Evolutionary conservation across 2,329 filamentous ascomycete species (phyloP).

Genomic region (Furcasterigmium sp.): DNA sequence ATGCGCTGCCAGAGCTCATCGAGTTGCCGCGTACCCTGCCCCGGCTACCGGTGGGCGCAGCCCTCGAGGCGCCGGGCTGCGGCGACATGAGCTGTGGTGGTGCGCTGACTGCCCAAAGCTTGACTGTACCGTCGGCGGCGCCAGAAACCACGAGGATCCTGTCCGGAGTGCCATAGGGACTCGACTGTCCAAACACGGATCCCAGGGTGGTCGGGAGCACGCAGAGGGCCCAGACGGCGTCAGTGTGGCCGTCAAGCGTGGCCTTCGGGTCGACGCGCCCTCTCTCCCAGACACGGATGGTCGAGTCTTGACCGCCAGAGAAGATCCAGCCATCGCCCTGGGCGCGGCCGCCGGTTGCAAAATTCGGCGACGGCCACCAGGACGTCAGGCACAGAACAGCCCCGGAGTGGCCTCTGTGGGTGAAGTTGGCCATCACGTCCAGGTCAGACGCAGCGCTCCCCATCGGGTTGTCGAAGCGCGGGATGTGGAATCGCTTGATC

Average conservation of each 20-base stretch:
- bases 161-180: slow-evolving; percentile 73
- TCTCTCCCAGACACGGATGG: slow-evolving; percentile 91
- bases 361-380: slow-evolving; percentile 82
- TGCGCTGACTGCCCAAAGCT: slow-evolving; percentile 90
- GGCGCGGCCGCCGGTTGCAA: slow-evolving; percentile 81
- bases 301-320: slow-evolving; percentile 90
- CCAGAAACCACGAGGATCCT: slow-evolving; percentile 88
- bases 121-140: slow-evolving; percentile 83
- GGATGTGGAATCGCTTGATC: slow-evolving; percentile 95
- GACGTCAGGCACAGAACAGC: slow-evolving; percentile 82
- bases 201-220: slow-evolving; percentile 82
- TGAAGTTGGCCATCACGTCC: slow-evolving; percentile 90
- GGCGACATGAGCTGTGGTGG: slow-evolving; percentile 83
- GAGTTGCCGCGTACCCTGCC: slow-evolving; percentile 84
- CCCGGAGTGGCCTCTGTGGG: slow-evolving; percentile 89
- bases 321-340: slow-evolving; percentile 97
- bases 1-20: slow-evolving; percentile 89
- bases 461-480: slow-evolving; percentile 58
- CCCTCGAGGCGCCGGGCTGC: slow-evolving; percentile 56
- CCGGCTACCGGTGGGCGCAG: slow-evolving; percentile 52
- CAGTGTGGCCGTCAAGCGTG: slow-evolving; percentile 87
- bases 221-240: slow-evolving; percentile 93
- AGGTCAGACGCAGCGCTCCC: slow-evolving; percentile 64
- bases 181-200: slow-evolving; percentile 71
- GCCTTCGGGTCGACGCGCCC: slow-evolving; percentile 93